Evolutionary conservation across 148 eudicot genomes (phyloP), one percentile per base, ranked within the genome.

Genomic region (Hydrangea macrophylla): DNA sequence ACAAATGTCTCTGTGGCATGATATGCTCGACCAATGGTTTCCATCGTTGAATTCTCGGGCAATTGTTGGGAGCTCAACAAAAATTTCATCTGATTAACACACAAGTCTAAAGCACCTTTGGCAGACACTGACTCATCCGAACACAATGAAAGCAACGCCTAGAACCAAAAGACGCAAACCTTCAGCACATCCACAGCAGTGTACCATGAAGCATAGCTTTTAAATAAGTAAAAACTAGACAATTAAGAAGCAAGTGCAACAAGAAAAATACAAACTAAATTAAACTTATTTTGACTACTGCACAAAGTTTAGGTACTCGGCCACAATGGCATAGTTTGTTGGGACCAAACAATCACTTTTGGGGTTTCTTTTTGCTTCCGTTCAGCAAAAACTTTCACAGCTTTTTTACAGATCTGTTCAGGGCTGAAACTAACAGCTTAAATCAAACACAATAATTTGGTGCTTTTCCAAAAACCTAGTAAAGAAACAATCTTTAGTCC

Each of bases 1-100:
- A 95, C 99, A 82, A 91, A 89, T 75, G 97, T 83, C 75, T 95
- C 99, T 55, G 96, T 95, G 30, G 97, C 99, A 74, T 84, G 96
- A 83, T 89, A 89, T 71, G 96, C 99, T 73, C 88, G 84, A 24
- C 97, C 99, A 77, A 95, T 85, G 10, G 72, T 84, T 81, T 95
- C 99, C 88, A 91, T 90, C 56, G 92, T 87, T 65, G 99, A 93
- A 82, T 78, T 80, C 64, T 83, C 88, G 26, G 97, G 99, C 75
- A 95, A 76, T 45, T 95, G 92, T 67, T 85, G 83, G 65, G 91
- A 89, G 73, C 89, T 85, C 67, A 95, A 80, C 36, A 89, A 81
- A 66, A 65, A 77, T 76, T 80, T 85, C 97, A 95, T 95, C 80
- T 95, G 99, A 75, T 79, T 81, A 62, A 85, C 81, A 73, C 99